Conservation (phyloP, 805 yeast species). For the Isabelozyma pseudorhagii region DNA sequence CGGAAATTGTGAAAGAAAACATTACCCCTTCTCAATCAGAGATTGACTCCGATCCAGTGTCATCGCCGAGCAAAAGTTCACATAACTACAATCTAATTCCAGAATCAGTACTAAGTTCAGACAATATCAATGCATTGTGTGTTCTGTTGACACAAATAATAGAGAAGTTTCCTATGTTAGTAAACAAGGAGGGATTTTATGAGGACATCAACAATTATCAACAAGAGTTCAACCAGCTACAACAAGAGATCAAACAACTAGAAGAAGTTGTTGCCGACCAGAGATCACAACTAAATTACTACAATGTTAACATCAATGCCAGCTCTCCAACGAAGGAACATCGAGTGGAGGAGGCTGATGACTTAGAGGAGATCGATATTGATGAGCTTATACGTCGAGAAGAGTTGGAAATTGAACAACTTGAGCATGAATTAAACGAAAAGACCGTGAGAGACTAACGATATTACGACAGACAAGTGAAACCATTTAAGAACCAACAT, state of each 20-base stretch:
- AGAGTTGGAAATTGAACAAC: conserved; percentile 40
- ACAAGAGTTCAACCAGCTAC: conserved; percentile 33
- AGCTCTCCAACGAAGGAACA: conserved; percentile 15
- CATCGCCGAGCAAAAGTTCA: neutral
- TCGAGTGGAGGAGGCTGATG: conserved; percentile 2
- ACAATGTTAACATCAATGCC: conserved; percentile 17
- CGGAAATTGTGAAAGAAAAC: conserved; percentile 10
- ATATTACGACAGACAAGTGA: too few species aligned
- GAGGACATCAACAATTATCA: conserved; percentile 34
- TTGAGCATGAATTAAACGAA: conserved; percentile 36
- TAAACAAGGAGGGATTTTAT: conserved; percentile 12
- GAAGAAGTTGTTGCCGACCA: conserved; percentile 45
- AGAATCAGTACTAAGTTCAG: conserved; percentile 5
- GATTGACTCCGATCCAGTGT: neutral
- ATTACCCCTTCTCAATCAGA: neutral
- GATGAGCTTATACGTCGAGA: conserved; percentile 43
- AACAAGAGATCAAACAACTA: conserved; percentile 38
- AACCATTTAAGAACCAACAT: too few species aligned
- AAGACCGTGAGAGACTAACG: neutral
- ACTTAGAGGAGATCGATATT: conserved; percentile 18
- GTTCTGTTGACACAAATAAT: conserved; percentile 36
- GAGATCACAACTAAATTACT: conserved; percentile 31
- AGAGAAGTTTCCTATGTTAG: conserved; percentile 20
- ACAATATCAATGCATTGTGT: conserved; percentile 44
- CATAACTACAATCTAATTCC: neutral